Base-by-base conservation (phyloP, 2,329 filamentous ascomycete genomes). In the Monosporascus sp. region DNA sequence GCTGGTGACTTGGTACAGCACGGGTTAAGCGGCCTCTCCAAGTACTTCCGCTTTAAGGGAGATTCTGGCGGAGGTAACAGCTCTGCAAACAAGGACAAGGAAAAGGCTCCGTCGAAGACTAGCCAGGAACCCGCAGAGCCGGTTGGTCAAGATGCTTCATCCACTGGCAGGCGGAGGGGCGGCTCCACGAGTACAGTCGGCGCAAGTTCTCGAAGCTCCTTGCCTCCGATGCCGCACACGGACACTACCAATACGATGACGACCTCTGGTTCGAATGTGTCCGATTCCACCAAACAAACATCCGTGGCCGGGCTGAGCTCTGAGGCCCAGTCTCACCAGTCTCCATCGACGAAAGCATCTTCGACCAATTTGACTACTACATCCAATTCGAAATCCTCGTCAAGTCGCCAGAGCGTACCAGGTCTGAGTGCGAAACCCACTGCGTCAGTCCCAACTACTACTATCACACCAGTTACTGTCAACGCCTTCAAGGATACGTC, bases 11-110 rank as follows among this genome's bases (percentile, higher is more conserved):
- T 88, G 41, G 83, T 94, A 22, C 89, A 94, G 57, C 89, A 93
- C 69, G 90, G 93, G 5, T 76, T 97, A 47, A 96, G 89, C 65
- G 91, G 93, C 1, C 74, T 97, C 38, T 46, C 42, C 14, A 46
- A 46, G 25, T 97, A 97, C 69, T 94, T 82, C 70, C 85, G 91
- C 38, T 80, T 97, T 62, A 85, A 86, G 66, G 89, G 89, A 52
- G 91, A 86, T 0, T 89, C 95, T n/a, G 87, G 86, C 17, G 88
- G 78, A 15, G 81, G 79, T 44, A 86, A 82, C 56, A 72, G 71
- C 42, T 17, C 42, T n/a, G 42, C 11, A 7, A 46, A 46, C n/a
- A 46, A 46, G 24, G 42, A 46, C 42, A 46, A 46, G 36, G 65
- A 68, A 36, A 67, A 61, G 47, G 14, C 51, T n/a, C 36, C 50